A percentile compares a stretch with the other conserved stretches of the same genome.
phyloP scores from a whole-genome alignment of 768 basidiomycete genomes.

The Pleurotus djamor region DNA sequence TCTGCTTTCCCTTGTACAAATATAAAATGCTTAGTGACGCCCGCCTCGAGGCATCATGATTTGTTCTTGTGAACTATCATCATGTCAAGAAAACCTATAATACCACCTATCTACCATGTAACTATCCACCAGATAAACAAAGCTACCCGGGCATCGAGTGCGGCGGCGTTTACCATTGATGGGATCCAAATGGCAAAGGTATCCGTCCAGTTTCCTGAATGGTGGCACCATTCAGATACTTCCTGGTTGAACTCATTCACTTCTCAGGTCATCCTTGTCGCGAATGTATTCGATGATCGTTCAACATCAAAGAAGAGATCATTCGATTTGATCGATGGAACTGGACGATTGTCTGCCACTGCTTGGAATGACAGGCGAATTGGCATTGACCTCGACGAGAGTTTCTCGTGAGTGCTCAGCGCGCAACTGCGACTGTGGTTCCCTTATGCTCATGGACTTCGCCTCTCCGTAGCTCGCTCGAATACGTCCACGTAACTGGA shows the following conservation, averaged over 20 bases:
- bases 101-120: neutral
- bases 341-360: neutral
- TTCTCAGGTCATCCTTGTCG: constrained; percentile 1
- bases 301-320: neutral
- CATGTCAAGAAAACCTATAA: neutral
- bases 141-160: neutral
- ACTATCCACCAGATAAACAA: neutral
- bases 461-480: neutral
- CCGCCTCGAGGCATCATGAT: neutral
- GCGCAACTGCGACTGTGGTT: neutral
- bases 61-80: neutral
- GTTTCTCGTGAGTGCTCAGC: neutral
- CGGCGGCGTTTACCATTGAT: neutral
- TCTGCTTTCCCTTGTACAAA: neutral
- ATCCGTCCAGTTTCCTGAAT: too few relatives aligned
- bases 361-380: neutral
- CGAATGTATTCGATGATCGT: neutral
- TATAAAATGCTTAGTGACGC: neutral
- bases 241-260: neutral
- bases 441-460: neutral
- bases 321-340: constrained; percentile 1
- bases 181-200: neutral
- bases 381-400: neutral
- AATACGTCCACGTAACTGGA: neutral
- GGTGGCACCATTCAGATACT: neutral